Percentiles rank a stretch among this genome's conserved stretches.
Conservation (phyloP, 2,329 filamentous ascomycete genomes). For the Parafenestella ontariensis region DNA sequence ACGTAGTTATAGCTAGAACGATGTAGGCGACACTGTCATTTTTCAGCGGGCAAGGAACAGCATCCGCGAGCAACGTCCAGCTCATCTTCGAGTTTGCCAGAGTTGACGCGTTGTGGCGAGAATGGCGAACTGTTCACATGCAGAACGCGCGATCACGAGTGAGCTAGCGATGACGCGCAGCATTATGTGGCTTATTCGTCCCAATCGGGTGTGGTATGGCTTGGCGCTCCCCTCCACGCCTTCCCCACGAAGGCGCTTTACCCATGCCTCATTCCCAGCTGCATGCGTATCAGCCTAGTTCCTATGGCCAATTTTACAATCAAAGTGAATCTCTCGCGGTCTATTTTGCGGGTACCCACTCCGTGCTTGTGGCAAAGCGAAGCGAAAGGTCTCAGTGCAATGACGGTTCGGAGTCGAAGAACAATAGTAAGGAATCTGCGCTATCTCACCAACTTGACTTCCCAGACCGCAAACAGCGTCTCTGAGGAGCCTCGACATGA, state of each 20-base stretch:
- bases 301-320: neutral
- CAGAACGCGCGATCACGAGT: slow-evolving; percentile 26
- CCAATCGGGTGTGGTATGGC: neutral
- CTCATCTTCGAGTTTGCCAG: slow-evolving; percentile 14
- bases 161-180: slow-evolving; percentile 20
- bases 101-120: slow-evolving; percentile 26
- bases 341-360: neutral
- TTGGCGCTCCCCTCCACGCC: neutral
- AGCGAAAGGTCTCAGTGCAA: slow-evolving; percentile 20
- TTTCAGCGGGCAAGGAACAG: slow-evolving; percentile 1
- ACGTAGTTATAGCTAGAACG: neutral
- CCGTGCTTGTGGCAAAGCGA: neutral
- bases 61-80: slow-evolving; percentile 16
- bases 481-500: slow-evolving; percentile 2
- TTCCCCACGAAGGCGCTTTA: neutral
- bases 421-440: slow-evolving; percentile 45
- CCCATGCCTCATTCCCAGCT: neutral
- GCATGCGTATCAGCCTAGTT: neutral
- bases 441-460: slow-evolving; percentile 15
- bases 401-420: slow-evolving; percentile 27
- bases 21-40: slow-evolving; percentile 12
- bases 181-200: slow-evolving; percentile 6
- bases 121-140: neutral
- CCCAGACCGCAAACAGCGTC: slow-evolving; percentile 18
- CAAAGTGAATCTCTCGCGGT: neutral